phyloP scores from a whole-genome alignment of 2,329 filamentous ascomycete species.

The Bisporella sp. region DNA sequence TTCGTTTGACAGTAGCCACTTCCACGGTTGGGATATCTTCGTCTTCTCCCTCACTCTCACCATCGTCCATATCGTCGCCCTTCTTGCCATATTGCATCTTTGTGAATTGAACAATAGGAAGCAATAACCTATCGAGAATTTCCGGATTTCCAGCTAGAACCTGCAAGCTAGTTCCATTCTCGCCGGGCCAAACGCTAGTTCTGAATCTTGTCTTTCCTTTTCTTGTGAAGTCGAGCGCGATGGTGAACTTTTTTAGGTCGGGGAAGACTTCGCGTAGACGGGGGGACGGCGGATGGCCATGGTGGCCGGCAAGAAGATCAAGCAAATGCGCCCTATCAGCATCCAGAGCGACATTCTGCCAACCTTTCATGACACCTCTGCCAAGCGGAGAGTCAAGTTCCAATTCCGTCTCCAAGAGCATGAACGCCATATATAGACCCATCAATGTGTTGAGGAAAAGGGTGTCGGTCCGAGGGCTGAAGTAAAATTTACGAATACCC shows the following conservation, averaged over 20 bases:
- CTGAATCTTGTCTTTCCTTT: conserved; percentile 22
- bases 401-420: conserved; percentile 21
- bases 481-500: conserved; percentile 17
- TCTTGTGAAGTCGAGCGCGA: conserved; percentile 23
- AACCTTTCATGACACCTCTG: conserved; percentile 21
- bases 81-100: neutral
- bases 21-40: conserved; percentile 4
- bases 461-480: conserved; percentile 21
- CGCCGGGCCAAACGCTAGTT: conserved; percentile 24
- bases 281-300: conserved; percentile 18
- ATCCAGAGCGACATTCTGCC: conserved; percentile 25
- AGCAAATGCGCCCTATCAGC: conserved; percentile 24
- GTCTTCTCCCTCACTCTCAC: conserved; percentile 8
- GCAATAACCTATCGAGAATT: neutral
- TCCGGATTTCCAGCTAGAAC: neutral
- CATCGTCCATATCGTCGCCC: neutral
- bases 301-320: conserved; percentile 20
- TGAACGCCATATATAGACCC: conserved; percentile 26
- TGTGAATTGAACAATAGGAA: neutral
- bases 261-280: conserved; percentile 23
- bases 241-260: conserved; percentile 18
- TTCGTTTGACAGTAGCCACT: conserved; percentile 24
- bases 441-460: conserved; percentile 24
- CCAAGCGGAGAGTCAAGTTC: conserved; percentile 11
- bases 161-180: conserved; percentile 20